Conservation (phyloP, 805 yeast genomes). For the Ogataea degrootiae region DNA sequence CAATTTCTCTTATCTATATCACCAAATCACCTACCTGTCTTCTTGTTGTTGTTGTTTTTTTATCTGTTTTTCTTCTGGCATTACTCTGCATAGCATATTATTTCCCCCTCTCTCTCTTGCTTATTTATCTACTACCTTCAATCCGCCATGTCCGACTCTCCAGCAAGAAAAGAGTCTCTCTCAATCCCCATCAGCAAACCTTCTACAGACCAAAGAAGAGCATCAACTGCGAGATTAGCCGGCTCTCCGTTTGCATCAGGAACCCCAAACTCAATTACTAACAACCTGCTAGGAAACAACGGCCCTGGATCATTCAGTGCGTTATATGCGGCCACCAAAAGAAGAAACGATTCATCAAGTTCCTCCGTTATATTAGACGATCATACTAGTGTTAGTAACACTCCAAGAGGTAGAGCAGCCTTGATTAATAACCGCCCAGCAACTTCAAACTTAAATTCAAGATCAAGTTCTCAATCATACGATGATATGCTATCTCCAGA, state of each 20-base stretch:
- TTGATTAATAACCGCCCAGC: background rate
- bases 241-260: constrained; percentile 23
- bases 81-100: background rate
- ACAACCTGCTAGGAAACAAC: background rate
- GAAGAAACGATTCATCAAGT: constrained; percentile 18
- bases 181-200: constrained; percentile 7
- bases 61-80: background rate
- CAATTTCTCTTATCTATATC: background rate
- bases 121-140: background rate
- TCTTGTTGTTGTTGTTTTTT: background rate
- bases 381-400: background rate
- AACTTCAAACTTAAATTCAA: background rate
- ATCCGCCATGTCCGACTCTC: constrained; percentile 10
- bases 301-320: too few relatives aligned
- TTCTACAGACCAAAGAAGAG: constrained; percentile 21
- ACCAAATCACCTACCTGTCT: background rate
- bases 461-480: background rate
- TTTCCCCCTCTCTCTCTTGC: background rate
- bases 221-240: constrained; percentile 31
- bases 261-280: constrained; percentile 5
- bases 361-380: constrained; percentile 22
- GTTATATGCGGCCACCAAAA: constrained; percentile 4
- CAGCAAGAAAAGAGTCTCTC: constrained; percentile 5
- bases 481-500: background rate
- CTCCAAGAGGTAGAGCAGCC: constrained; percentile 2